Conservation (phyloP, 1,284 basidiomycete species). For the Ceratobasidium sp. region DNA sequence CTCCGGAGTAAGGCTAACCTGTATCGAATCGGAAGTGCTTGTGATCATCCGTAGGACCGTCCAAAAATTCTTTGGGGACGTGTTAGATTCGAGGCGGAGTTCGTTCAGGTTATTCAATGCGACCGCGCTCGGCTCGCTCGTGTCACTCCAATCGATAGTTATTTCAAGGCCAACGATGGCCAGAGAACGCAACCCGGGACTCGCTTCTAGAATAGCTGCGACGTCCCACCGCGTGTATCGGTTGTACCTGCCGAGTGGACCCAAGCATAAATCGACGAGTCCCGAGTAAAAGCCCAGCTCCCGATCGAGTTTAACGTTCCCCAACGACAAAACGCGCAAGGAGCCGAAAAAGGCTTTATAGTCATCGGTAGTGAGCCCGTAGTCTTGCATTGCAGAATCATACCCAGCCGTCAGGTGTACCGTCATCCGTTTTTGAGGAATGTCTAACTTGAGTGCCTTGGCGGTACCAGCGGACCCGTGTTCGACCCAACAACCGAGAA, state of each 20-base stretch:
- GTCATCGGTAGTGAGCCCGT: too few species aligned
- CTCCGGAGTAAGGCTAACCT: neutral
- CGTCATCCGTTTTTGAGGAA: too few species aligned
- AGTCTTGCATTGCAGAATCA: too few species aligned
- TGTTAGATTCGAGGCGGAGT: neutral
- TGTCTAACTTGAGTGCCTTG: neutral
- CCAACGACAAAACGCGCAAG: neutral
- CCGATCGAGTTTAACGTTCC: neutral
- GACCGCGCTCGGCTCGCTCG: neutral
- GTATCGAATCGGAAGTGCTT: neutral
- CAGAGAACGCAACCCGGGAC: neutral
- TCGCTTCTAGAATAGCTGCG: neutral
- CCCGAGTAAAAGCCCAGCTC: neutral
- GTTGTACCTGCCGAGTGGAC: too few species aligned
- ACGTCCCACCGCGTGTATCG: neutral
- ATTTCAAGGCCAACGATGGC: neutral
- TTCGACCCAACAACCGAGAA: neutral
- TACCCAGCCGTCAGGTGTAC: too few species aligned
- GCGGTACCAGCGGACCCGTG: neutral
- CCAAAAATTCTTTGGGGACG: neutral
- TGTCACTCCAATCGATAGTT: too few species aligned
- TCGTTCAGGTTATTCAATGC: neutral
- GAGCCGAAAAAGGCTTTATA: neutral
- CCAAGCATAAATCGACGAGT: neutral
- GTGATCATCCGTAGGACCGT: neutral